These are phyloP conservation scores for Fusarium xylarioides DNA, from an alignment of 2,329 filamentous ascomycete genomes.

Conservation along the genomic window DNA sequence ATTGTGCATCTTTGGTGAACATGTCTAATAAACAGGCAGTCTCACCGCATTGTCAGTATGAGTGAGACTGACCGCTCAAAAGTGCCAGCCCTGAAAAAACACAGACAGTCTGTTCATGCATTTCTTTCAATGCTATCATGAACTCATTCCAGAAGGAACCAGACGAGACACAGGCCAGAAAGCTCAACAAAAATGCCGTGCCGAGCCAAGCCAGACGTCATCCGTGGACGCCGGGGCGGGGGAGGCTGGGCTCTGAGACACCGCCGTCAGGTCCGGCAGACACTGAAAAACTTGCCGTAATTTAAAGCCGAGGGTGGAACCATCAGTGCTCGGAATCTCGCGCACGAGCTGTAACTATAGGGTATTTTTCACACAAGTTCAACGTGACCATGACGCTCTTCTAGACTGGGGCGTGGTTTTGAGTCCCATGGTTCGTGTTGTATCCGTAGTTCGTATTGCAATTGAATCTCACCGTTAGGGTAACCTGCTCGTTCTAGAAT, in stretches of 20 bases:
- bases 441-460: neutral
- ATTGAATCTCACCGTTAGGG: neutral
- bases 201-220: constrained; percentile 12
- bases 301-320: constrained; percentile 7
- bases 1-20: neutral
- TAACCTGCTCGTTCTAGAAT: neutral
- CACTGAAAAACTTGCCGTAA: neutral
- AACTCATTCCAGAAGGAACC: neutral
- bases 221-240: constrained; percentile 3
- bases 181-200: constrained; percentile 12
- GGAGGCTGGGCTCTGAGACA: neutral
- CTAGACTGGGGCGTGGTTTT: neutral
- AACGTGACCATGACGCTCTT: neutral
- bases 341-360: neutral
- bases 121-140: neutral
- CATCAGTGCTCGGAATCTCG: neutral
- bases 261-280: neutral
- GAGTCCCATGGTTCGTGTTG: neutral
- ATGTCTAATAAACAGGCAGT: neutral
- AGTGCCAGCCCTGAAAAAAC: neutral
- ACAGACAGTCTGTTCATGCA: neutral
- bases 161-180: neutral
- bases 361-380: neutral
- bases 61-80: neutral
- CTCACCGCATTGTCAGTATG: neutral